phyloP scores from a whole-genome alignment of 225 moss, liverwort and hornwort genomes.

The Pleurozium schreberi region DNA sequence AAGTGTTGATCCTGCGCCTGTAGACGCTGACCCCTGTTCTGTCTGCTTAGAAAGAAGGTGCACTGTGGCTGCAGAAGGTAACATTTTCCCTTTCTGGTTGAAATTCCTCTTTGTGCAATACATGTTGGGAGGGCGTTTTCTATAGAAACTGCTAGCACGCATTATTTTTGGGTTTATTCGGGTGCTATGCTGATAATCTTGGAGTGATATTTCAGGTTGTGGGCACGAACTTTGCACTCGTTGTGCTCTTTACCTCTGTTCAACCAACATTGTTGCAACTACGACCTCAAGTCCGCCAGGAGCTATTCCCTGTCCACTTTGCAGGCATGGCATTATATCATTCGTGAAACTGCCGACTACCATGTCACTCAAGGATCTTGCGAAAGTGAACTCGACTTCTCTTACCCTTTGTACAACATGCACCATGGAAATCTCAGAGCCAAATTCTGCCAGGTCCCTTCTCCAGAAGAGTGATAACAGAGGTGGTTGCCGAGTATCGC shows the following conservation, averaged over 20 bases:
- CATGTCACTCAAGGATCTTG: constrained; percentile 64
- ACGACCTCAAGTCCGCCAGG: constrained; percentile 68
- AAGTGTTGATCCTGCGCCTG: constrained; percentile 62
- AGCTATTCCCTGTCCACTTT: constrained; percentile 81
- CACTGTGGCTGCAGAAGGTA: constrained; percentile 91
- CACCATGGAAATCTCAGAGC: constrained; percentile 70
- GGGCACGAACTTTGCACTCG: constrained; percentile 86
- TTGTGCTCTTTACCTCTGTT: constrained; percentile 91
- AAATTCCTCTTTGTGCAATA: background rate
- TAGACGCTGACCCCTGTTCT: constrained; percentile 73
- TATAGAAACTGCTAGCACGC: background rate
- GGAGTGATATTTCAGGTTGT: constrained; percentile 48
- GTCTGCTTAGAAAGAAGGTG: constrained; percentile 88
- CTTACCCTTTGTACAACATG: constrained; percentile 82
- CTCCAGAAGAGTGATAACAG: constrained; percentile 62
- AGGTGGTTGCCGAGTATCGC: constrained; percentile 70
- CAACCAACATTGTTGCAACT: constrained; percentile 69
- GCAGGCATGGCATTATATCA: constrained; percentile 72
- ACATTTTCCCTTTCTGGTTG: background rate
- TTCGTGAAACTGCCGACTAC: constrained; percentile 71
- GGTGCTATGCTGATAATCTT: background rate
- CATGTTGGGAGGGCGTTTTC: background rate
- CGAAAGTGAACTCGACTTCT: constrained; percentile 54
- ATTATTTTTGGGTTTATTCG: background rate
- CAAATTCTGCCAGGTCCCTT: constrained; percentile 59